These are phyloP conservation scores for Rhynchosporium graminicola DNA, from an alignment of 2,329 filamentous ascomycete species.

Conservation along the genomic window DNA sequence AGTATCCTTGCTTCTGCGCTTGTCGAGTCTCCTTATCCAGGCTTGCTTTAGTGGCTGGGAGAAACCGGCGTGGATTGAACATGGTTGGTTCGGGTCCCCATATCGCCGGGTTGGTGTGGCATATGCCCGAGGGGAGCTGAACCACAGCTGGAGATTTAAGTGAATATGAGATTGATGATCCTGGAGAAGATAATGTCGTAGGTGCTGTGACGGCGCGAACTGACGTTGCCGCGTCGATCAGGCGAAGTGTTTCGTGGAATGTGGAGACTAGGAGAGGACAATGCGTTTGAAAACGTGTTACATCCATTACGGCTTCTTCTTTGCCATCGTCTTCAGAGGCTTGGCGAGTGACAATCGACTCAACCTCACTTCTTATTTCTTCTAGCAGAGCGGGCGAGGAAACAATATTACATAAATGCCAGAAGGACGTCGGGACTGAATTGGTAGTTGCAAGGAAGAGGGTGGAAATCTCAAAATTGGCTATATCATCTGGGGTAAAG, in stretches of 20 bases:
- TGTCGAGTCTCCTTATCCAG: slow-evolving; percentile 26
- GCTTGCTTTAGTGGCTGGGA: slow-evolving; percentile 31
- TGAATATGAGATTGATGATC: slow-evolving; percentile 42
- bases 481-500: slow-evolving; percentile 39
- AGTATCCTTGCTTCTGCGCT: slow-evolving; percentile 38
- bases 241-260: slow-evolving; percentile 49
- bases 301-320: slow-evolving; percentile 28
- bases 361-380: slow-evolving; percentile 40
- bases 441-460: slow-evolving; percentile 42
- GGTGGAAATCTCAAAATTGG: slow-evolving; percentile 41
- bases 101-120: slow-evolving; percentile 45
- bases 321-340: not conserved
- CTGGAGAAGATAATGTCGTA: slow-evolving; percentile 37
- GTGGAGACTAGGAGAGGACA: slow-evolving; percentile 48
- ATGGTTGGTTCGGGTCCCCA: slow-evolving; percentile 47
- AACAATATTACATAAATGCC: slow-evolving; percentile 43
- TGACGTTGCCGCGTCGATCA: slow-evolving; percentile 44
- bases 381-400: slow-evolving; percentile 36
- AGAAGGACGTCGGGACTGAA: slow-evolving; percentile 45
- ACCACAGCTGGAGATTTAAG: slow-evolving; percentile 47
- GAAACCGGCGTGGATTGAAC: slow-evolving; percentile 49
- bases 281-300: slow-evolving; percentile 40
- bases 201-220: slow-evolving; percentile 47
- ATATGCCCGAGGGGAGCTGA: slow-evolving; percentile 47
- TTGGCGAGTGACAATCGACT: slow-evolving; percentile 23